Conservation (phyloP, 2,329 filamentous ascomycete genomes). For the Colletotrichum karsti region DNA sequence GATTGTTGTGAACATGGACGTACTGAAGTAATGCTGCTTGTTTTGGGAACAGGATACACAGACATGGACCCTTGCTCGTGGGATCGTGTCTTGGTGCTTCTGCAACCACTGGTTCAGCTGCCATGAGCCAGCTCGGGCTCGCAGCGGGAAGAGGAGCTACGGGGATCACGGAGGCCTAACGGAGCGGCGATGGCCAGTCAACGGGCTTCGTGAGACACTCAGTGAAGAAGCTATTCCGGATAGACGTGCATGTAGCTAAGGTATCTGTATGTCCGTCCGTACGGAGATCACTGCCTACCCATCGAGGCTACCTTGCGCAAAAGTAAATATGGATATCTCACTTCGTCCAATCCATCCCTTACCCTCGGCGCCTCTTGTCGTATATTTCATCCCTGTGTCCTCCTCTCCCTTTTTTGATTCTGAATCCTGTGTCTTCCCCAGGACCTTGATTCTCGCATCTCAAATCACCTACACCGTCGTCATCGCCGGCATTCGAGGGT, state of each 20-base stretch:
- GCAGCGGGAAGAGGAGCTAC: slow-evolving; percentile 6
- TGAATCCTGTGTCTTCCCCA: background rate
- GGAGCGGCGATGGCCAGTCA: slow-evolving; percentile 21
- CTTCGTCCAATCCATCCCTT: slow-evolving; percentile 16
- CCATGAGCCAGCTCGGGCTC: background rate
- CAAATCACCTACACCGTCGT: slow-evolving; percentile 20
- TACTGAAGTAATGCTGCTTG: slow-evolving; percentile 1
- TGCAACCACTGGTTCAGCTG: slow-evolving; percentile 21
- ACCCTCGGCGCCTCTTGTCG: slow-evolving; percentile 20
- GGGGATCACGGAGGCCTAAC: slow-evolving; percentile 2
- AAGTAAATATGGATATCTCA: slow-evolving; percentile 30
- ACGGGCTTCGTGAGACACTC: slow-evolving; percentile 19
- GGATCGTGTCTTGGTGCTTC: slow-evolving; percentile 19
- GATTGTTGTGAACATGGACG: slow-evolving; percentile 5
- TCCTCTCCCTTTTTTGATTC: slow-evolving; percentile 11
- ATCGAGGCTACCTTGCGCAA: too few species aligned
- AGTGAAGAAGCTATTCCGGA: slow-evolving; percentile 1
- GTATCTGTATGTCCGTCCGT: too few species aligned
- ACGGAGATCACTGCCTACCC: too few species aligned
- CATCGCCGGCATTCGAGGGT: slow-evolving; percentile 21
- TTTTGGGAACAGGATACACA: too few species aligned
- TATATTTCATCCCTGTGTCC: slow-evolving; percentile 26
- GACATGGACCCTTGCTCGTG: slow-evolving; percentile 24
- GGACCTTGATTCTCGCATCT: slow-evolving; percentile 7
- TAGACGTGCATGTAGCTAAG: background rate